phyloP scores from a whole-genome alignment of 2,329 filamentous ascomycete genomes.

The Torrubiellomyces zombiae region DNA sequence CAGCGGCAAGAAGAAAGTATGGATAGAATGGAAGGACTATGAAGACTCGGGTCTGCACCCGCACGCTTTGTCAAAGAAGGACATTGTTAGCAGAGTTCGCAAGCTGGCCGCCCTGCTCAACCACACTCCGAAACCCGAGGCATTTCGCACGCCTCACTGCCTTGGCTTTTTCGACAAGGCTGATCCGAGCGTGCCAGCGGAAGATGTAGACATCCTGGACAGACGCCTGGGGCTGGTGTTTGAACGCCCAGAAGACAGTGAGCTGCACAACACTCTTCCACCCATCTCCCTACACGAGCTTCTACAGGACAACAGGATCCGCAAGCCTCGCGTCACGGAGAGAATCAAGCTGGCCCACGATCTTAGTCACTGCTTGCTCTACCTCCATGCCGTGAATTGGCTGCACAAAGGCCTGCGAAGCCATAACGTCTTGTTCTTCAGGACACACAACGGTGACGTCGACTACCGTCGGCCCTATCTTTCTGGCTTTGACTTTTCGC shows the following conservation, averaged over 20 bases:
- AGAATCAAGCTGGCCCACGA: constrained; percentile 33
- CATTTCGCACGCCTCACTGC: constrained; percentile 32
- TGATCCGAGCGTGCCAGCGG: constrained; percentile 13
- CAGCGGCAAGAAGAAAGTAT: constrained; percentile 21
- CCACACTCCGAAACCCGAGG: constrained; percentile 28
- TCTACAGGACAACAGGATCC: constrained; percentile 16
- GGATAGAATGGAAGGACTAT: constrained; percentile 36
- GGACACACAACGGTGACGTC: constrained; percentile 12
- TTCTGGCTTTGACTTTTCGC: constrained; percentile 37
- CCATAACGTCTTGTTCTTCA: constrained; percentile 36
- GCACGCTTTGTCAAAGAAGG: constrained; percentile 21
- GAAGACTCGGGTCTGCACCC: constrained; percentile 17
- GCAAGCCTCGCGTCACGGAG: constrained; percentile 32
- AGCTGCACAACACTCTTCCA: constrained; percentile 17
- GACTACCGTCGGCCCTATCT: constrained; percentile 26
- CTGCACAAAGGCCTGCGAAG: constrained; percentile 40
- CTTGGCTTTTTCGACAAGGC: constrained; percentile 32
- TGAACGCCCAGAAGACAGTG: constrained; percentile 24
- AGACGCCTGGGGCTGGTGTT: constrained; percentile 36
- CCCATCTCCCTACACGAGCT: constrained; percentile 32
- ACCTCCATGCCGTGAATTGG: constrained; percentile 39
- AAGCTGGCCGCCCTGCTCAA: constrained; percentile 30
- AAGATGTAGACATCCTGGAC: constrained; percentile 24
- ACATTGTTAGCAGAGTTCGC: constrained; percentile 26
- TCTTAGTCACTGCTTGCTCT: constrained; percentile 34